These are phyloP conservation scores for Biscutella auriculata DNA, from an alignment of 441 rosid species.

Conservation along the genomic window DNA sequence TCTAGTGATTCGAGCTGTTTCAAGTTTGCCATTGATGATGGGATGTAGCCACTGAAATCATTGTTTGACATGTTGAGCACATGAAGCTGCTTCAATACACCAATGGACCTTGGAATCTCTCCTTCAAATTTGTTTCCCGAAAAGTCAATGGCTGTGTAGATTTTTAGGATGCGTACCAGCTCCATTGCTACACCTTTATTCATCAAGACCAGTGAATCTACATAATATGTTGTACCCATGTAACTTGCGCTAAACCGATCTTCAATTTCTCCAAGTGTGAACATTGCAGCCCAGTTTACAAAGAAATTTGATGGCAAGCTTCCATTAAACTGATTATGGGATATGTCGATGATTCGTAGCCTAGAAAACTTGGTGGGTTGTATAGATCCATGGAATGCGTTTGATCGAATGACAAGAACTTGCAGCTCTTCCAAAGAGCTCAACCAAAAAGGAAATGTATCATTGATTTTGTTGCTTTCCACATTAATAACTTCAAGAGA, in stretches of 20 bases:
- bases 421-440: conserved; percentile 21
- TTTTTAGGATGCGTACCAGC: not conserved
- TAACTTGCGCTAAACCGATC: too few relatives aligned
- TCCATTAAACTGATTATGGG: conserved; percentile 30
- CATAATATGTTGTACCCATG: too few relatives aligned
- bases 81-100: too few relatives aligned
- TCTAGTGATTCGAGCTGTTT: conserved; percentile 7
- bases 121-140: conserved; percentile 1
- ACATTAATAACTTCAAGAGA: conserved; percentile 29
- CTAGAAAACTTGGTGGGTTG: conserved; percentile 4
- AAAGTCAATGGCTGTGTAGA: conserved; percentile 5
- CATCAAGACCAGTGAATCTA: conserved; percentile 2
- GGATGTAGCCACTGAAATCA: not conserved
- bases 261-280: too few relatives aligned
- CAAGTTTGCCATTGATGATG: conserved; percentile 2
- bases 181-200: conserved; percentile 8
- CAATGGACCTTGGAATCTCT: too few relatives aligned
- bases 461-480: conserved; percentile 31
- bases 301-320: conserved; percentile 1
- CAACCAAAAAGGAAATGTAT: conserved; percentile 35
- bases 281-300: conserved; percentile 30
- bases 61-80: too few relatives aligned
- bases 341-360: conserved; percentile 51
- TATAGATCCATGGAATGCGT: conserved; percentile 25
- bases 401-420: conserved; percentile 35